These are phyloP conservation scores for button mushroom (Agaricus bisporus) DNA, from an alignment of 768 basidiomycete species.

Conservation along the genomic window DNA sequence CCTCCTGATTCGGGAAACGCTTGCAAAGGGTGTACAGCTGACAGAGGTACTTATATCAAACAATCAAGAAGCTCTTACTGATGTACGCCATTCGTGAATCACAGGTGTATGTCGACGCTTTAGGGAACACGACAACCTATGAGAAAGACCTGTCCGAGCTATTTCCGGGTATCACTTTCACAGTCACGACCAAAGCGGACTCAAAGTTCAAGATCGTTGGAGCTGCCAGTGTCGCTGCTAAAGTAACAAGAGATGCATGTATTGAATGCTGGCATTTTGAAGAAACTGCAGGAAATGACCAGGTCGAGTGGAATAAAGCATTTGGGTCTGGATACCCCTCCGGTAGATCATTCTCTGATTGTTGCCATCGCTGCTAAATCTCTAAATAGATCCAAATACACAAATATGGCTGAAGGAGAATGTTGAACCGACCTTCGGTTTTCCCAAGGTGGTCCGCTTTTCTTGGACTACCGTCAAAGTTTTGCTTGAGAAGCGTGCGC, in stretches of 20 bases:
- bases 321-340: slow-evolving; percentile 91
- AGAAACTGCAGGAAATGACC: slow-evolving; percentile 36
- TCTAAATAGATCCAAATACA: slow-evolving; percentile 79
- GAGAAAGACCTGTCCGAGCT: slow-evolving; percentile 72
- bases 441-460: slow-evolving; percentile 84
- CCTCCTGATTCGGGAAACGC: slow-evolving; percentile 76
- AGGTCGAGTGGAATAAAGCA: slow-evolving; percentile 23
- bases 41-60: slow-evolving; percentile 50
- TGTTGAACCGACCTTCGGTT: slow-evolving; percentile 88
- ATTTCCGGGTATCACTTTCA: slow-evolving; percentile 84
- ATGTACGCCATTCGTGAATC: background rate
- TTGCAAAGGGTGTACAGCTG: slow-evolving; percentile 74
- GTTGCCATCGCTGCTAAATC: background rate
- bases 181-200: slow-evolving; percentile 90
- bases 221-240: slow-evolving; percentile 96
- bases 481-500: slow-evolving; percentile 72
- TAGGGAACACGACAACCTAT: slow-evolving; percentile 84
- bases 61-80: background rate
- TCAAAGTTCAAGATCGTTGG: slow-evolving; percentile 95
- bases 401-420: slow-evolving; percentile 75
- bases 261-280: slow-evolving; percentile 82
- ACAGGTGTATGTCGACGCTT: slow-evolving; percentile 91
- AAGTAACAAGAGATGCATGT: slow-evolving; percentile 91
- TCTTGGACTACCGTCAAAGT: slow-evolving; percentile 94
- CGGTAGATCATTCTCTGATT: slow-evolving; percentile 35